Conservation (phyloP, 2,329 filamentous ascomycete genomes). For the Exophiala phaeomuriformis region DNA sequence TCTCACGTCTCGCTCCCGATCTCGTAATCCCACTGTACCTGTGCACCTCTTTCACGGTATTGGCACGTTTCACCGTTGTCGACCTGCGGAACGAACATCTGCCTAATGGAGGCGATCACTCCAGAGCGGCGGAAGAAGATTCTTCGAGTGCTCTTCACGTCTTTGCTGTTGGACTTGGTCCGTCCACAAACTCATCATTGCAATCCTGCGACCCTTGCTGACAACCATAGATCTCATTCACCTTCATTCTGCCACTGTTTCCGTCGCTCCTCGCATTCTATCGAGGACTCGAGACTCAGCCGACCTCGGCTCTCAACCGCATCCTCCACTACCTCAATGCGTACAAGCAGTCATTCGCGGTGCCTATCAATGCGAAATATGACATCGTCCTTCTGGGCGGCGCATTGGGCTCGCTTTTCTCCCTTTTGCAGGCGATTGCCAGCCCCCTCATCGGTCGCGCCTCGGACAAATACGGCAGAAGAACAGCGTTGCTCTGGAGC, state of each 20-base stretch:
- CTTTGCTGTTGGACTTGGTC: slow-evolving; percentile 83
- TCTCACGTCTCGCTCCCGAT: too few relatives aligned
- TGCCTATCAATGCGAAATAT: slow-evolving; percentile 90
- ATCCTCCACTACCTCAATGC: slow-evolving; percentile 78
- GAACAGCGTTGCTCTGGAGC: slow-evolving; percentile 77
- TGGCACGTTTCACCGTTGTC: background rate
- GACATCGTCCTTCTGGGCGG: slow-evolving; percentile 94
- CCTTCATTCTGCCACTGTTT: slow-evolving; percentile 94
- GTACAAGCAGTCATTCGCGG: slow-evolving; percentile 89
- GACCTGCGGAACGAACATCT: background rate
- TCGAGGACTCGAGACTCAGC: slow-evolving; percentile 64
- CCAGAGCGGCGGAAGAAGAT: slow-evolving; percentile 62
- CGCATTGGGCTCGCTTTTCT: slow-evolving; percentile 88
- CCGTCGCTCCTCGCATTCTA: slow-evolving; percentile 95
- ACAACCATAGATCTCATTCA: slow-evolving; percentile 75
- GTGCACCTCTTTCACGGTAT: background rate
- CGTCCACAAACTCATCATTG: background rate
- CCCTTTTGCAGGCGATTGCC: slow-evolving; percentile 81
- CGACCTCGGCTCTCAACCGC: slow-evolving; percentile 64
- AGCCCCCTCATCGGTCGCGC: slow-evolving; percentile 84
- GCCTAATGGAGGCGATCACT: slow-evolving; percentile 32
- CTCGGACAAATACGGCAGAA: slow-evolving; percentile 80
- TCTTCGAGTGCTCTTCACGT: slow-evolving; percentile 79
- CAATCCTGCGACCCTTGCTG: background rate
- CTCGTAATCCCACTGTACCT: background rate